phyloP scores from a whole-genome alignment of 2,329 filamentous ascomycete genomes.

The Ceratocystis diversiconidia region DNA sequence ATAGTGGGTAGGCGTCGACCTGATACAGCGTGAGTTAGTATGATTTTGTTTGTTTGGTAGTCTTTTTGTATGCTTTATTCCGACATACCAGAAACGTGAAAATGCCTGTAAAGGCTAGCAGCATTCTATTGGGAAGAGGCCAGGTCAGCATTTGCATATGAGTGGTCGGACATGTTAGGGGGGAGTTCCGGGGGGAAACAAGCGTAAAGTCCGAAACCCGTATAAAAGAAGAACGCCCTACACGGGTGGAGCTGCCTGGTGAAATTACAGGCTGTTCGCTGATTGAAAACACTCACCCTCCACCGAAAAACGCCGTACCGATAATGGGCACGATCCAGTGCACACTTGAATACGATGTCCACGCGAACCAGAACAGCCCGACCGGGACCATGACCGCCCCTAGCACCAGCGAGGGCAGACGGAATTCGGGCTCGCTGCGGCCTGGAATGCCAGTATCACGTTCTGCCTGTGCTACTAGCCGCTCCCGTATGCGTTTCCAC shows the following conservation, averaged over 20 bases:
- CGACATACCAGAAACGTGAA: slow-evolving; percentile 66
- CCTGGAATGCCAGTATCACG: slow-evolving; percentile 35
- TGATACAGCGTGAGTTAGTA: slow-evolving; percentile 22
- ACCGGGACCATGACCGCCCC: slow-evolving; percentile 68
- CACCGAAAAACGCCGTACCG: slow-evolving; percentile 55
- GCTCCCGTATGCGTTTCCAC: slow-evolving; percentile 46
- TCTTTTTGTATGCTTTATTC: neutral
- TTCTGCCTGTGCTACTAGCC: slow-evolving; percentile 41
- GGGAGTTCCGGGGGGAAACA: neutral
- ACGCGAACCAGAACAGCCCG: slow-evolving; percentile 78
- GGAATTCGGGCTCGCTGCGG: slow-evolving; percentile 70
- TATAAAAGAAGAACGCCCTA: neutral
- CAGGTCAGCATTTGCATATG: neutral
- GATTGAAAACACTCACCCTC: slow-evolving; percentile 40
- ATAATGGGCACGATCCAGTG: slow-evolving; percentile 68
- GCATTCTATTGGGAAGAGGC: slow-evolving; percentile 37
- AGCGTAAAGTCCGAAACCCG: slow-evolving; percentile 2
- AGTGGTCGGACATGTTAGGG: neutral
- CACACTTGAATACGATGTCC: slow-evolving; percentile 61
- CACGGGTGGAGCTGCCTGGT: no score
- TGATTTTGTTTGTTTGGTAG: neutral
- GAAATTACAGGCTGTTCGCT: neutral
- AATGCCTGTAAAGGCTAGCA: slow-evolving; percentile 68
- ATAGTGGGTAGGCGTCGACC: slow-evolving; percentile 63
- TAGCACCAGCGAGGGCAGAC: slow-evolving; percentile 58